These are phyloP conservation scores for Cenchrus americanus DNA, from an alignment of 176 grass and related monocot species.

Conservation along the genomic window DNA sequence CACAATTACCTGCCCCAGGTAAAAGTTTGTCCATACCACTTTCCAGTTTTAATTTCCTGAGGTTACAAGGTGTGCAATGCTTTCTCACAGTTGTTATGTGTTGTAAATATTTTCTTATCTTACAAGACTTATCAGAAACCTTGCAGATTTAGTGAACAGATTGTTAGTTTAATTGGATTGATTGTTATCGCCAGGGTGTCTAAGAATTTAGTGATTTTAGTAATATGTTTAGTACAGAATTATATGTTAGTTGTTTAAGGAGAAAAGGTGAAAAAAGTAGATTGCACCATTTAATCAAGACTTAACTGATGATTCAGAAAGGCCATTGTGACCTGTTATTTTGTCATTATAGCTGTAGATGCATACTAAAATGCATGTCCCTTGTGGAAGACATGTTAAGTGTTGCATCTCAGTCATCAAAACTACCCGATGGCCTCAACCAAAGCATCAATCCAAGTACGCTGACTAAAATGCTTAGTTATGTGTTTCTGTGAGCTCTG, in stretches of 20 bases:
- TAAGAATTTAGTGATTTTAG: conserved; percentile 20
- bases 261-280: background rate
- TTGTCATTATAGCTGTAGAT: background rate
- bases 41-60: conserved; percentile 31
- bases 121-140: conserved; percentile 1
- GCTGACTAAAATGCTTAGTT: too few relatives aligned
- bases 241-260: background rate
- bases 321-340: background rate
- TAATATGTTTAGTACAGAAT: conserved; percentile 6
- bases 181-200: background rate
- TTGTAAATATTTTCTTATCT: conserved; percentile 20
- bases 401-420: too few relatives aligned
- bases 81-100: conserved; percentile 19
- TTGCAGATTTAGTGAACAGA: background rate
- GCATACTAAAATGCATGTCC: background rate
- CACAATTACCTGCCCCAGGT: conserved; percentile 58
- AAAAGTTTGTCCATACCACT: conserved; percentile 27
- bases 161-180: background rate
- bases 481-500: too few relatives aligned
- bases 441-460: too few relatives aligned
- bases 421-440: too few relatives aligned
- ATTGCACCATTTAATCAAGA: background rate
- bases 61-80: background rate
- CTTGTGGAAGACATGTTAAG: background rate
- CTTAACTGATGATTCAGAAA: background rate